A percentile compares a stretch with the other conserved stretches of the same genome.
These are phyloP conservation scores for Jatropha podagrica DNA, from an alignment of 441 rosid genomes.

Conservation along the genomic window DNA sequence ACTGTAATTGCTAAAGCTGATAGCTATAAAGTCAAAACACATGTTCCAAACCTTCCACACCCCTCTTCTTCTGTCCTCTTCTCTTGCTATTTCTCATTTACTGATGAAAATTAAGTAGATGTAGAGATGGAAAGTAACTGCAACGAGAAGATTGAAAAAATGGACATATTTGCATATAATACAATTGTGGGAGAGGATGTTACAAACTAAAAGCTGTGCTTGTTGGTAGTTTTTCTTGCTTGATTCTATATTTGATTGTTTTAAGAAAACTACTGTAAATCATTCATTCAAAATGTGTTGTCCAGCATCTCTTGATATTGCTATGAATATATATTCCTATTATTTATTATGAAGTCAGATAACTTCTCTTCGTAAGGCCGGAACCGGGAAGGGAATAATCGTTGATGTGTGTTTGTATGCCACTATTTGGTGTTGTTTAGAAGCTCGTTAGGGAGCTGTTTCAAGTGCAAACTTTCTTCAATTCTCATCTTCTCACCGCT, in stretches of 20 bases:
- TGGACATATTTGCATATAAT: background rate
- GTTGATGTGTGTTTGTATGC: background rate
- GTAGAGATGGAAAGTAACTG: background rate
- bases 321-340: background rate
- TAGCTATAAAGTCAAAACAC: background rate
- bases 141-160: background rate
- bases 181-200: no score
- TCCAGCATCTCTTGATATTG: background rate
- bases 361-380: background rate
- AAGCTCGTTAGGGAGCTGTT: background rate
- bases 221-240: background rate
- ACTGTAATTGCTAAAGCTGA: background rate
- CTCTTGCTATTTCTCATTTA: background rate
- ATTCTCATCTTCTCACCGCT: background rate
- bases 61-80: background rate
- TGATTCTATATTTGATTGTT: background rate
- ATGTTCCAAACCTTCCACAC: background rate
- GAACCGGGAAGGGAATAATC: background rate
- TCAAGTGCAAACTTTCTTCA: background rate
- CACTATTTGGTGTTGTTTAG: background rate
- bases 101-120: background rate
- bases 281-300: background rate
- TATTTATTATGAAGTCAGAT: background rate
- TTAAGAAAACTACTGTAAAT: background rate
- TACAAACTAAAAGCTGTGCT: background rate